Percentiles rank a stretch among this genome's conserved stretches.
Conservation (phyloP, 768 basidiomycete genomes). For the Rhizopogon vinicolor region DNA sequence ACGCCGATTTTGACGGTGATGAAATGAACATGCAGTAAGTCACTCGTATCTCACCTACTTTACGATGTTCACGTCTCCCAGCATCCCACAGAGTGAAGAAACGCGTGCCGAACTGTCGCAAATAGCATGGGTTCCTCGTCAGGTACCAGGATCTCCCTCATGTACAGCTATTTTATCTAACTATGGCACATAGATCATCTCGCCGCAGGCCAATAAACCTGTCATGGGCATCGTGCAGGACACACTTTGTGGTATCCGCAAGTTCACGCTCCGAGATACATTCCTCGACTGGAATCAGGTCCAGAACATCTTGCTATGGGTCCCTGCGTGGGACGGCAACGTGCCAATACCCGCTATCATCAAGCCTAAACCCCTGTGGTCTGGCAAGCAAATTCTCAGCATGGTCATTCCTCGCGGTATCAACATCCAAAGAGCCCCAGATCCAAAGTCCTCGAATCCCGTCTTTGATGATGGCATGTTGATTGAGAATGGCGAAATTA, state of each 20-base stretch:
- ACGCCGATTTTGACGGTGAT: conserved; percentile 99
- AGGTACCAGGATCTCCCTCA: conserved; percentile 44
- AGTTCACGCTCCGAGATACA: conserved; percentile 92
- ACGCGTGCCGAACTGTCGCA: conserved; percentile 97
- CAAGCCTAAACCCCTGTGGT: conserved; percentile 97
- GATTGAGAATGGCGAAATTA: conserved; percentile 94
- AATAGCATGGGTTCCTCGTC: conserved; percentile 97
- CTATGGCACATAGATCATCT: conserved; percentile 71
- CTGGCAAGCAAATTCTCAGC: conserved; percentile 93
- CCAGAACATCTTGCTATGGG: conserved; percentile 97
- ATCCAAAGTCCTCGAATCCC: conserved; percentile 75
- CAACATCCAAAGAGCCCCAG: conserved; percentile 82
- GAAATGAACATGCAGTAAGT: conserved; percentile 99
- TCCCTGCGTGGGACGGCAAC: conserved; percentile 94
- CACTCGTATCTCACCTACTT: background rate
- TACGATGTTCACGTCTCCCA: conserved; percentile 27
- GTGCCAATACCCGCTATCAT: conserved; percentile 92
- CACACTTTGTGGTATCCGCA: conserved; percentile 94
- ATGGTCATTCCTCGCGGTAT: conserved; percentile 93
- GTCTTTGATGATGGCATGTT: conserved; percentile 91
- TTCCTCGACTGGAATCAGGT: conserved; percentile 96
- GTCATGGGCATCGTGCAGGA: conserved; percentile 99
- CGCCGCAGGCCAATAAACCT: conserved; percentile 98
- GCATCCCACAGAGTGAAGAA: conserved; percentile 97
- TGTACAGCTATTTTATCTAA: background rate